These are phyloP conservation scores for Ustilago shanxiensis DNA, from an alignment of 1,284 basidiomycete species.

Conservation along the genomic window DNA sequence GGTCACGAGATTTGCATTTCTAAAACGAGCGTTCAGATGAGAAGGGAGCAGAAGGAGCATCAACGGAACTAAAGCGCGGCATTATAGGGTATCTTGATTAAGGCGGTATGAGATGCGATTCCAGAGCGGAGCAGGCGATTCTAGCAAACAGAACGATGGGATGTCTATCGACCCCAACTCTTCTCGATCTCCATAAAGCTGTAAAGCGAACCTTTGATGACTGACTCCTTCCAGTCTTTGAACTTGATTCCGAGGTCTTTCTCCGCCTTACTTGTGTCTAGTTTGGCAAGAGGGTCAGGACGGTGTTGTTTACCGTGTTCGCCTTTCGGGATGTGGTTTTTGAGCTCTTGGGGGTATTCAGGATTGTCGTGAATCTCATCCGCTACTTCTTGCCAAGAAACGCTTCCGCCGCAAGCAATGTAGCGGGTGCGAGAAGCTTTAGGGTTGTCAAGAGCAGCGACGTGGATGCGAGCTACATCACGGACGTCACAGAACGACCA, in stretches of 20 bases:
- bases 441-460: conserved; percentile 34
- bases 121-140: too few relatives aligned
- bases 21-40: not conserved
- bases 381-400: conserved; percentile 45
- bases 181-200: conserved; percentile 52
- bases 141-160: too few relatives aligned
- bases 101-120: not conserved
- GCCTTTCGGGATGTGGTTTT: conserved; percentile 43
- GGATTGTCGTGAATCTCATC: conserved; percentile 48
- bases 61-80: not conserved
- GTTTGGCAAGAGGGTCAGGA: conserved; percentile 26
- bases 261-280: conserved; percentile 37
- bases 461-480: conserved; percentile 46
- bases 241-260: conserved; percentile 44
- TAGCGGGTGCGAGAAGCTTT: conserved; percentile 32
- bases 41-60: conserved; percentile 1
- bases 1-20: not conserved
- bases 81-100: conserved; percentile 12
- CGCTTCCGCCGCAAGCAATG: conserved; percentile 32
- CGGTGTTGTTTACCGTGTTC: conserved; percentile 23
- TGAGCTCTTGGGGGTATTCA: conserved; percentile 39
- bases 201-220: conserved; percentile 49
- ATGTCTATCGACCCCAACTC: conserved; percentile 23
- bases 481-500: conserved; percentile 47
- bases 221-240: conserved; percentile 45